phyloP scores from a whole-genome alignment of 345 rosid species.

The Salix dunnii region DNA sequence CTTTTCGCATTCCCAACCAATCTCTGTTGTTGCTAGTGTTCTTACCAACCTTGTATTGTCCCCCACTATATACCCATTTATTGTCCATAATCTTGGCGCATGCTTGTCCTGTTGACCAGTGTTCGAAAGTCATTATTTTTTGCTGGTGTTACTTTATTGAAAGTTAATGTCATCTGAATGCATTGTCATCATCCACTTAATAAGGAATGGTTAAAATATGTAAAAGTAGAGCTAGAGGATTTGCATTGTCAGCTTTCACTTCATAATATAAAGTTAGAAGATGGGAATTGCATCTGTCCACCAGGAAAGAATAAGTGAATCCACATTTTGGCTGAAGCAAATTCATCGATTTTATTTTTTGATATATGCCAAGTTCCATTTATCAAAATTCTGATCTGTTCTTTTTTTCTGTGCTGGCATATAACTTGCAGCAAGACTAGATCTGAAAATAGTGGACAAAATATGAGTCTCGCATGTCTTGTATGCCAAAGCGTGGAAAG shows the following conservation, averaged over 20 bases:
- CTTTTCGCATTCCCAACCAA: neutral
- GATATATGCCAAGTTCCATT: neutral
- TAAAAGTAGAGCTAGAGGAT: neutral
- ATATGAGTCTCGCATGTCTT: slow-evolving; percentile 87
- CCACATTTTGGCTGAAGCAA: neutral
- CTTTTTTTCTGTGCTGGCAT: neutral
- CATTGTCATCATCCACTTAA: neutral
- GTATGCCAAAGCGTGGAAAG: slow-evolving; percentile 90
- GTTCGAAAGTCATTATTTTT: neutral
- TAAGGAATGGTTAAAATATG: neutral
- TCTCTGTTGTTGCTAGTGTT: neutral
- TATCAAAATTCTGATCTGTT: neutral
- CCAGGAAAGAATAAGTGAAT: neutral
- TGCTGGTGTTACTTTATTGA: neutral
- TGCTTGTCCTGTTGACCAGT: neutral
- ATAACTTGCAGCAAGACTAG: slow-evolving; percentile 2
- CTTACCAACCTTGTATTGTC: neutral
- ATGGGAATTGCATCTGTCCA: neutral
- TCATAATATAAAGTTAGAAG: neutral
- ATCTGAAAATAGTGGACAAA: slow-evolving; percentile 7
- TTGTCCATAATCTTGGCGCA: neutral
- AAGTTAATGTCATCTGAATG: neutral
- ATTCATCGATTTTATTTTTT: neutral
- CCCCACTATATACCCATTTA: neutral
- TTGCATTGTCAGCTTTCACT: neutral